Evolutionary conservation across 2,329 filamentous ascomycete species (phyloP), one percentile per base, ranked within the genome.

Genomic region (Fusarium odoratissimum): DNA sequence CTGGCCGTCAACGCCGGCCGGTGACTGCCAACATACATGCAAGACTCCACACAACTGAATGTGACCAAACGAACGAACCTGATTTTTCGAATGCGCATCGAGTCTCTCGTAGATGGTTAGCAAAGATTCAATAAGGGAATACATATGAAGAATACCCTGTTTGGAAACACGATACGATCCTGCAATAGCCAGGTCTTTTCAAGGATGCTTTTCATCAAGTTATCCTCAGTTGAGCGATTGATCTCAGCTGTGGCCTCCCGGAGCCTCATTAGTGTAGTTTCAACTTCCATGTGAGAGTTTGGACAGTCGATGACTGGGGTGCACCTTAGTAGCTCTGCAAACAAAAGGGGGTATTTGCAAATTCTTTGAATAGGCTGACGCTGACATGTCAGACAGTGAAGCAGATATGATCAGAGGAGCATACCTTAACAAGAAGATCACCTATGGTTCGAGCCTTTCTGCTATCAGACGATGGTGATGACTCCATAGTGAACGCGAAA

Each of bases 361-460:
- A 98, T 89, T 61, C 95, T 89, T 82, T 99, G 95, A 25, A 98
- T 95, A 1, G 95, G 96, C 93, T 97, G 60, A 23, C 42, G 25
- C 33, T 21, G 28, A 30, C 5, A 42, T 40, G 51, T 69, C 13
- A 73, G 60, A 33, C 28, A 13, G 8, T 51, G 57, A 49, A 44
- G n/a, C n/a, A 38, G 30, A 42, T 28, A 25, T n/a, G 28, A 17
- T 9, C 17, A 23, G 35, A 19, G 17, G n/a, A 59, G 41, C 69
- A 42, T 75, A 94, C 95, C 89, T 98, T 98, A 74, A 98, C 95
- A 61, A 98, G 86, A 9, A 98, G 86, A 82, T 98, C 96, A 54
- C 91, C 90, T 72, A 98, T 89, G 3, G 93, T 95, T 72, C 97
- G 84, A 5, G 94, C 92, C 78, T 94, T 97, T 76, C 89, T 93